Conservation (phyloP, 1,139 yeast species). For the Candida anutae region DNA sequence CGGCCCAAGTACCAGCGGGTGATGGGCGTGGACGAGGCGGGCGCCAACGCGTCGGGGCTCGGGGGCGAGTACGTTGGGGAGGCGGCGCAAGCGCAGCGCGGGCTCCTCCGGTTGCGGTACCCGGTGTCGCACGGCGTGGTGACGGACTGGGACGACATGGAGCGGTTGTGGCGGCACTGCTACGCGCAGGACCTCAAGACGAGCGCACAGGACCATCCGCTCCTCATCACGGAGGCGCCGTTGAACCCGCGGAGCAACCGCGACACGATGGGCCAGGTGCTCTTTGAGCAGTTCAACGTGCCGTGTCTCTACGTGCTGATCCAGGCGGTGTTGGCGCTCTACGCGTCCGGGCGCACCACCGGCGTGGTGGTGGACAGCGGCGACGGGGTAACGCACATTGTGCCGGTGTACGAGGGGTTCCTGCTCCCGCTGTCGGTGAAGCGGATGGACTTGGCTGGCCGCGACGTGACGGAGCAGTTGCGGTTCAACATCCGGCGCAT, state of each 20-base stretch:
- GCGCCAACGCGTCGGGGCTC: slow-evolving; percentile 6
- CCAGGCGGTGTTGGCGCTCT: slow-evolving; percentile 79
- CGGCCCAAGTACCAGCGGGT: slow-evolving; percentile 75
- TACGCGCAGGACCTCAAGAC: slow-evolving; percentile 52
- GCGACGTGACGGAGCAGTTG: slow-evolving; percentile 75
- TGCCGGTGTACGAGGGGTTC: slow-evolving; percentile 88
- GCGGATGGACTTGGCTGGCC: slow-evolving; percentile 77
- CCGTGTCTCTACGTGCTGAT: slow-evolving; percentile 80
- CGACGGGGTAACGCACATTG: slow-evolving; percentile 84
- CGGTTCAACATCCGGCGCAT: slow-evolving; percentile 57
- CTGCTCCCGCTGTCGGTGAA: slow-evolving; percentile 65
- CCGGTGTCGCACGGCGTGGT: slow-evolving; percentile 82
- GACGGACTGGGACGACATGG: slow-evolving; percentile 85
- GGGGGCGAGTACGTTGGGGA: slow-evolving; percentile 59
- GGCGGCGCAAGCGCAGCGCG: slow-evolving; percentile 66
- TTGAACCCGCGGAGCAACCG: slow-evolving; percentile 68
- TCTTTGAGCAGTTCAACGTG: slow-evolving; percentile 79
- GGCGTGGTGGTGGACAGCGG: slow-evolving; percentile 88
- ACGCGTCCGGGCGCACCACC: slow-evolving; percentile 86
- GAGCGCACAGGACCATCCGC: slow-evolving; percentile 45
- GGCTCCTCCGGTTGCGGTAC: slow-evolving; percentile 58
- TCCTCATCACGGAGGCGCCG: slow-evolving; percentile 85
- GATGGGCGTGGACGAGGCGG: slow-evolving; percentile 56
- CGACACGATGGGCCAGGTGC: slow-evolving; percentile 63
- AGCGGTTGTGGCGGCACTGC: slow-evolving; percentile 60